Base-by-base conservation (phyloP, 2,329 filamentous ascomycete genomes). In the Aspergillus flavus region DNA sequence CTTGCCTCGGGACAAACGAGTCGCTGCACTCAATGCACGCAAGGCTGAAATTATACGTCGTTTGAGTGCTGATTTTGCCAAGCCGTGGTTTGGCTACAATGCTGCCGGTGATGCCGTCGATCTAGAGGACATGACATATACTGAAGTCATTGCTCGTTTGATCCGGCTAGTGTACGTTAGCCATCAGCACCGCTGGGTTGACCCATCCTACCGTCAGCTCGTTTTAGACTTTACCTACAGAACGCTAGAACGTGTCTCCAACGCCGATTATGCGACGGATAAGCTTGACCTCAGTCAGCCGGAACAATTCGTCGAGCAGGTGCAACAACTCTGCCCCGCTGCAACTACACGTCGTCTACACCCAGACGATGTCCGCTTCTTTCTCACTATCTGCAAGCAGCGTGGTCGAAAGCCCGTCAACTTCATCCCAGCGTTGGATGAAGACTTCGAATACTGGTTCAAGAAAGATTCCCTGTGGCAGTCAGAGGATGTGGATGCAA, bases 391-490 rank as follows among this genome's bases (percentile, higher is more conserved):
- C 93, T 41, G 39, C 84, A 89, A 94, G 80, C 88, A 92, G 43
- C 91, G 90, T 54, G 89, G 89, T 28, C 94, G 97, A 82, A 98
- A 98, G 85, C 94, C 94, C 1, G 91, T 94, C 21, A 94, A 94
- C 0, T 98, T 98, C 74, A 92, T 98, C 28, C 94, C 94, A 3
- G 85, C 90, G 23, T 85, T 98, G 12, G 94, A 98, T 71, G 92
- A 95, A 64, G 95, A 94, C 75, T 98, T 98, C 69, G 94, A 98
- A 76, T 96, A 94, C 80, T 98, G 92, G 82, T 98, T 98, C 89
- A 98, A 98, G 87, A 98, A 98, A 83, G 94, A 98, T 77, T 97
- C 94, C 0, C 85, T 98, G 16, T 98, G 94, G 94, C 94, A 98
- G 80, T 97, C 94, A 0, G 94, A 98, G 80, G 94, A 97, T 73